These are phyloP conservation scores for Chenopodium album DNA, from an alignment of 148 eudicot species.

Conservation along the genomic window DNA sequence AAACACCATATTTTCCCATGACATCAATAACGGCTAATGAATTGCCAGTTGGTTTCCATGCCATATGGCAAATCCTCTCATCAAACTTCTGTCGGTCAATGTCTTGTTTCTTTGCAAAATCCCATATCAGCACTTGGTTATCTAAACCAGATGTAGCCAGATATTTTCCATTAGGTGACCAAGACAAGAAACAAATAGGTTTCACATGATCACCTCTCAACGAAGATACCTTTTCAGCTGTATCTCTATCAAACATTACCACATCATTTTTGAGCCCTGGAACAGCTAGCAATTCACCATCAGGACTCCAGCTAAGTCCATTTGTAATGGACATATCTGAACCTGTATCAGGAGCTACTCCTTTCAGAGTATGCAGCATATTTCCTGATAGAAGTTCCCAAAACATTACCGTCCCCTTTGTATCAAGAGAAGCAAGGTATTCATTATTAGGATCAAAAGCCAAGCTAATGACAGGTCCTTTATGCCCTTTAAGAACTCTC, in stretches of 20 bases:
- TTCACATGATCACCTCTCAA: constrained; percentile 82
- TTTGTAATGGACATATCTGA: constrained; percentile 55
- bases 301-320: constrained; percentile 90
- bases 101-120: constrained; percentile 69
- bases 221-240: constrained; percentile 75
- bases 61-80: constrained; percentile 71
- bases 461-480: constrained; percentile 71
- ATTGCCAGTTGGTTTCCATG: constrained; percentile 96
- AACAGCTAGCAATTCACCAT: constrained; percentile 75
- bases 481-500: constrained; percentile 89
- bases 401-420: constrained; percentile 68
- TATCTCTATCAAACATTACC: constrained; percentile 96
- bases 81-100: constrained; percentile 92
- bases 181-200: constrained; percentile 75
- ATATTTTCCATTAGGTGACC: constrained; percentile 99
- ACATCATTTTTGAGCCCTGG: constrained; percentile 95
- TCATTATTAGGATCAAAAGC: constrained; percentile 95
- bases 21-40: constrained; percentile 88
- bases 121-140: constrained; percentile 90
- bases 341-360: constrained; percentile 67
- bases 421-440: constrained; percentile 87
- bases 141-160: constrained; percentile 90
- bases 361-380: constrained; percentile 60
- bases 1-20: constrained; percentile 89
- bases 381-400: constrained; percentile 92